phyloP scores from a whole-genome alignment of 2,329 filamentous ascomycete genomes.

The Cladosporium phlei region DNA sequence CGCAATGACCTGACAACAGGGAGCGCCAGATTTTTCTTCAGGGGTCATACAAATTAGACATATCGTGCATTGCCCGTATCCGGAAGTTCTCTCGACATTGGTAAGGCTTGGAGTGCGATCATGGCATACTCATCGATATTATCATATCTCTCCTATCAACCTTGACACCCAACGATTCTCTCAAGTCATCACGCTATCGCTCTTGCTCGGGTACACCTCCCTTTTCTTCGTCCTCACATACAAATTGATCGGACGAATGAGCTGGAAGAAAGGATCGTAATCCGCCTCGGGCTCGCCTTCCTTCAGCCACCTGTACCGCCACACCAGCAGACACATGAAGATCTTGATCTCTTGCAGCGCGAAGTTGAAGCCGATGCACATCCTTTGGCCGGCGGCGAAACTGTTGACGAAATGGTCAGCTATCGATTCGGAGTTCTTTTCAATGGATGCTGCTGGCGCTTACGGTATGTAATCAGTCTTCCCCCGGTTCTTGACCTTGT shows the following conservation, averaged over 20 bases:
- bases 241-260: conserved; percentile 53
- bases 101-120: too few species aligned
- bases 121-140: too few species aligned
- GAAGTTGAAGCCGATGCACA: conserved; percentile 63
- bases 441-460: neutral
- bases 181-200: conserved; percentile 1
- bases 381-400: conserved; percentile 55
- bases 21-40: too few species aligned
- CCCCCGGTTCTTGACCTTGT: conserved; percentile 49
- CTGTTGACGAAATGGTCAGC: neutral
- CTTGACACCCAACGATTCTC: neutral
- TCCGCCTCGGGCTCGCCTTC: conserved; percentile 29
- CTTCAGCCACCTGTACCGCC: conserved; percentile 54
- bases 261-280: conserved; percentile 57
- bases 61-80: too few species aligned
- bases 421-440: neutral
- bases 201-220: neutral
- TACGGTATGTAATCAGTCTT: conserved; percentile 51
- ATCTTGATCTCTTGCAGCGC: conserved; percentile 58
- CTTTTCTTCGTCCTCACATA: conserved; percentile 46
- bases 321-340: conserved; percentile 55
- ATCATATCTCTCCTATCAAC: neutral
- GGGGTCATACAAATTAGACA: too few species aligned
- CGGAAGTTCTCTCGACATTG: too few species aligned
- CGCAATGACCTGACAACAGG: too few species aligned